Conservation (phyloP, 768 basidiomycete species). For the Agaricus sinodeliciosus region DNA sequence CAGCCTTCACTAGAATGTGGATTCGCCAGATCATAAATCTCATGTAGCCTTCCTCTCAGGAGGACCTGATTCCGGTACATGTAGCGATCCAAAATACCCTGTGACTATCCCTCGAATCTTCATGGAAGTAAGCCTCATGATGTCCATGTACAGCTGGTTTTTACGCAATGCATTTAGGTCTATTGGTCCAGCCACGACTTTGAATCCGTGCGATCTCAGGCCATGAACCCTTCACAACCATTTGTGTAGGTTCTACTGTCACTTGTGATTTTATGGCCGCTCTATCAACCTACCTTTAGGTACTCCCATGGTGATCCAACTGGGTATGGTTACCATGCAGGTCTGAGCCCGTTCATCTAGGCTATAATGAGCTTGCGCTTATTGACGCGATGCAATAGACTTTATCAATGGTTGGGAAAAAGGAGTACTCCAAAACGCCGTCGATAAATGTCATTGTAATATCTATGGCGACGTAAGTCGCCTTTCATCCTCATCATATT, state of each 20-base stretch:
- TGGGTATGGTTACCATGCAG: constrained; percentile 56
- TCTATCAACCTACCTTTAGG: constrained; percentile 15
- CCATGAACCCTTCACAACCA: constrained; percentile 42
- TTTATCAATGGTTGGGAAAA: constrained; percentile 58
- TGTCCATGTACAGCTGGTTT: neutral
- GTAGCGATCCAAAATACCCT: constrained; percentile 39
- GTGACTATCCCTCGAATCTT: constrained; percentile 42
- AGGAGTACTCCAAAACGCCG: constrained; percentile 46
- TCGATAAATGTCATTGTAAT: constrained; percentile 47
- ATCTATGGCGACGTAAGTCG: constrained; percentile 33
- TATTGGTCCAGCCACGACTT: constrained; percentile 37
- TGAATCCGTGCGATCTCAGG: constrained; percentile 28
- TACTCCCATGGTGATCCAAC: constrained; percentile 54
- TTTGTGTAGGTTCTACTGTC: constrained; percentile 35
- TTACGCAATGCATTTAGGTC: constrained; percentile 22
- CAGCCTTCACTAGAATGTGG: constrained; percentile 28
- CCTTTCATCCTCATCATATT: neutral
- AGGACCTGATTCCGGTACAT: constrained; percentile 43
- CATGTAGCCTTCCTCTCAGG: constrained; percentile 41
- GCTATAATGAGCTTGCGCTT: neutral
- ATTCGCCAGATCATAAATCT: constrained; percentile 46
- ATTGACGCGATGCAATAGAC: constrained; percentile 22
- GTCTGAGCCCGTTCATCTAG: constrained; percentile 21
- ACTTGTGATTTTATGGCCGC: neutral
- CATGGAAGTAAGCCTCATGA: constrained; percentile 33